A percentile compares a stretch with the other conserved stretches of the same genome.
Conservation (phyloP, 2,329 filamentous ascomycete species). For the Dichotomopilus funicola region DNA sequence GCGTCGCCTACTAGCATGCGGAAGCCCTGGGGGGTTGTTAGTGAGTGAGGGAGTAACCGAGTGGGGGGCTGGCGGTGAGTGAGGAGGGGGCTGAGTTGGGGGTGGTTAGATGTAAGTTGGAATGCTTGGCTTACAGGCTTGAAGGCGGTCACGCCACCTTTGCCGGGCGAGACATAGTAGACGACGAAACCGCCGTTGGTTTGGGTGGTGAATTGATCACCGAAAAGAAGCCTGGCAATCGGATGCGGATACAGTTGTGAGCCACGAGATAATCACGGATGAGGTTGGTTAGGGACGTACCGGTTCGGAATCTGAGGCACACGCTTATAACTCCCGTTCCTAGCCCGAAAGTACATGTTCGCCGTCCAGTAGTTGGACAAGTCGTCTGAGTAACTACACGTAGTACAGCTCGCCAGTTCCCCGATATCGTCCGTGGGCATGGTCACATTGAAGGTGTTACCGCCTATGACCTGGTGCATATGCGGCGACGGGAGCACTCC, state of each 20-base stretch:
- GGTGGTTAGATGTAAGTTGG: constrained; percentile 41
- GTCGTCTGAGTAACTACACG: constrained; percentile 32
- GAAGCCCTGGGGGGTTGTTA: constrained; percentile 30
- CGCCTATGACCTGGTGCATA: constrained; percentile 52
- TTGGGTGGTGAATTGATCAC: constrained; percentile 35
- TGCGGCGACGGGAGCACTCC: constrained; percentile 45
- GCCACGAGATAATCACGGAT: too few relatives aligned
- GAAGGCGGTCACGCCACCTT: constrained; percentile 38
- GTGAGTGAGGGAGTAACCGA: constrained; percentile 20
- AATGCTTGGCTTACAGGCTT: constrained; percentile 30
- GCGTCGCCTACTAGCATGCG: constrained; percentile 25
- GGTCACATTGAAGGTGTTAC: constrained; percentile 38
- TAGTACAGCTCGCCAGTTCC: constrained; percentile 36
- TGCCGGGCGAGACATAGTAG: constrained; percentile 38
- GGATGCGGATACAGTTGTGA: too few relatives aligned
- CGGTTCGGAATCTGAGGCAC: constrained; percentile 26
- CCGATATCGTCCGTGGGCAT: constrained; percentile 33
- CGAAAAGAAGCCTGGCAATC: constrained; percentile 34
- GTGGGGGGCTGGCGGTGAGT: too few relatives aligned
- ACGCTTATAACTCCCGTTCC: constrained; percentile 33
- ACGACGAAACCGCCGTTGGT: constrained; percentile 38
- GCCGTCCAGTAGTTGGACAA: constrained; percentile 31
- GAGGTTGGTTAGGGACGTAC: constrained; percentile 11
- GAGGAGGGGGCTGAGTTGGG: neutral
- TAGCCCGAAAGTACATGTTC: constrained; percentile 30